Evolutionary conservation across 257 asterid species (phyloP), one percentile per base, ranked within the genome.

Genomic region (Lavandula angustifolia): DNA sequence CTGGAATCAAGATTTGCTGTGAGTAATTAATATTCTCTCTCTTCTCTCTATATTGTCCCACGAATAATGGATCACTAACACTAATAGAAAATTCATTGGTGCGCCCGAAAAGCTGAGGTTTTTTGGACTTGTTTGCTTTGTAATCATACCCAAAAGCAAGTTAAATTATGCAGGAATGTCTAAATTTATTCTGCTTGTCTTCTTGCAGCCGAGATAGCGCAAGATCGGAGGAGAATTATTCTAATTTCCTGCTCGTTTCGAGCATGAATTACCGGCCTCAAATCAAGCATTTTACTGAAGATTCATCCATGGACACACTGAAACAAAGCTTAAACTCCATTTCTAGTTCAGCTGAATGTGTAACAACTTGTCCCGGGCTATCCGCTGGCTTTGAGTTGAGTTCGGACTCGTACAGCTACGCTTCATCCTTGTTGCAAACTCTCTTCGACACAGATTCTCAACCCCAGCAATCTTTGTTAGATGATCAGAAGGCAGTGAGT

Each of bases 1-100:
- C 27, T 80, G 87, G 87, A 80, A 80, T 65, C 89, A 59, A 14
- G 76, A 84, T 65, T 66, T 79, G 31, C 41, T 72, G 97, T 89
- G 76, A 89, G 96, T 68, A 51, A n/a, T 22, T 11, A 31, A 27
- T 27, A 48, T 7, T 16, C 5, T 2, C 4, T 3, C 22, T 18
- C 9, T 5, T 5, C 55, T 22, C 9, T 51, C 27, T 51, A 22
- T 7, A 51, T 55, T 4, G 47, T 34, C 60, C 54, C 54, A 34
- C 31, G n/a, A 67, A 67, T 67, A 18, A 52, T 38, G 12, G 9
- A 12, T 12, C 17, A 8, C 8, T 55, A 54, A n/a, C 57, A 37
- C 69, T 63, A 52, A 46, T 74, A 63, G 29, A 66, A 66, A 66
- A 61, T 55, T 51, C 16, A 60, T n/a, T 46, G 40, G 51, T 56